Percentiles rank a stretch among this genome's conserved stretches.
phyloP scores from a whole-genome alignment of 441 rosid genomes.

The Theobroma grandiflorum region DNA sequence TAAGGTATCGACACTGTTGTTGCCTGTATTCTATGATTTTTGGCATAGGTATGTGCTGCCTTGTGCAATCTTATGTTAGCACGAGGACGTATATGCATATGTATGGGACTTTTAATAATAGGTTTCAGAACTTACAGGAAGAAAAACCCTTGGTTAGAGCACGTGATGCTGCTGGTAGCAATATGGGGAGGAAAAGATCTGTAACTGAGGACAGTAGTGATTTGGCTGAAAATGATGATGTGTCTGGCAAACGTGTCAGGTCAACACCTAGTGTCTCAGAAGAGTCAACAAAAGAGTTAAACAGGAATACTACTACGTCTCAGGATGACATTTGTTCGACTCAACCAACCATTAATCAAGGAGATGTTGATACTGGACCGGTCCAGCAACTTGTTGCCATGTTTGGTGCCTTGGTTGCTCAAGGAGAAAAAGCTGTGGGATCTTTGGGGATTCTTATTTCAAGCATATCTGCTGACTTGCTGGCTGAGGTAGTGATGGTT shows the following conservation, averaged over 20 bases:
- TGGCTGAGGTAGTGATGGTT: conserved; percentile 97
- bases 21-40: conserved; percentile 27
- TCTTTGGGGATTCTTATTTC: conserved; percentile 93
- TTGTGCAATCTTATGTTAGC: conserved; percentile 21
- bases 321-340: conserved; percentile 57
- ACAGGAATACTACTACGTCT: conserved; percentile 44
- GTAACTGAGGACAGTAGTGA: conserved; percentile 61
- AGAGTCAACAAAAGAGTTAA: conserved; percentile 65
- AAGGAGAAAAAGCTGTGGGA: conserved; percentile 93
- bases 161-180: conserved; percentile 49
- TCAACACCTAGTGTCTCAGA: conserved; percentile 62
- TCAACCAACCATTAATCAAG: conserved; percentile 51
- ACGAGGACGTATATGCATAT: conserved; percentile 18
- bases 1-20: conserved; percentile 52
- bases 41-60: conserved; percentile 3
- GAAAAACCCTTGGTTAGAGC: conserved; percentile 45
- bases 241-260: conserved; percentile 76
- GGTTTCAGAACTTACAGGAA: conserved; percentile 58
- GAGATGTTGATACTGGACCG: conserved; percentile 71
- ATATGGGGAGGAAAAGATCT: conserved; percentile 73
- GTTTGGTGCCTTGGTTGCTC: conserved; percentile 97
- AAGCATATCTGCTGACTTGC: conserved; percentile 91
- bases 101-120: conserved; percentile 34
- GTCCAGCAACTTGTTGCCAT: conserved; percentile 94
- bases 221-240: conserved; percentile 56